phyloP scores from a whole-genome alignment of 305 asterid genomes.

The Solanum hybrid region DNA sequence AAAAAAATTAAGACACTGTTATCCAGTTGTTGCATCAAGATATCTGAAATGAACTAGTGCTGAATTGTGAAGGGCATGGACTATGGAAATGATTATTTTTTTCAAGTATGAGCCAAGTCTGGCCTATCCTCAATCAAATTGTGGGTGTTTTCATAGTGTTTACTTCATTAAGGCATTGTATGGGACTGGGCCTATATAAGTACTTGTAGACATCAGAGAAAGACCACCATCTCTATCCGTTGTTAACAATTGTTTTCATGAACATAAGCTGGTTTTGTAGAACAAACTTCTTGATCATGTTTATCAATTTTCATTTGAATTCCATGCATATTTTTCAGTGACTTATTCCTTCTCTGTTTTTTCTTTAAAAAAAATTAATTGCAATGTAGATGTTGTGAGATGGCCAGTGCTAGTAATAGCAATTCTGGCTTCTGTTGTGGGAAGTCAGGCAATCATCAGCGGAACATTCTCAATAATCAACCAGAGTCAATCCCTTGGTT shows the following conservation, averaged over 20 bases:
- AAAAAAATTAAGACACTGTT: neutral
- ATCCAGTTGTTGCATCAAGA: neutral
- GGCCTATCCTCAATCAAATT: neutral
- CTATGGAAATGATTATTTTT: neutral
- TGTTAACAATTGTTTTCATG: neutral
- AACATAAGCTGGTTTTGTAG: neutral
- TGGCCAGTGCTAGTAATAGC: constrained; percentile 90
- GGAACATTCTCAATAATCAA: constrained; percentile 95
- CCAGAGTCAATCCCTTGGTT: constrained; percentile 91
- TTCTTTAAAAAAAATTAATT: neutral
- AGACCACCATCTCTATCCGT: neutral
- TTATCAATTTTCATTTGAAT: neutral
- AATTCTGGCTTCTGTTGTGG: constrained; percentile 92
- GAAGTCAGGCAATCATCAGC: constrained; percentile 95
- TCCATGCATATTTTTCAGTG: neutral
- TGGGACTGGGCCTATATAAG: neutral
- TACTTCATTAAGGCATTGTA: neutral
- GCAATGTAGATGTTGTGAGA: constrained; percentile 50
- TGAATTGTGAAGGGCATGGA: neutral
- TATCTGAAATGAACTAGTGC: neutral
- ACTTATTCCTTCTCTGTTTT: neutral
- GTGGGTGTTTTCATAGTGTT: neutral
- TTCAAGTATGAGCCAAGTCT: neutral
- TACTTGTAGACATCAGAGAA: neutral
- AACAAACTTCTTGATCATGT: neutral